phyloP scores from a whole-genome alignment of 1,284 basidiomycete genomes.

The Coniferiporia sulphurascens region DNA sequence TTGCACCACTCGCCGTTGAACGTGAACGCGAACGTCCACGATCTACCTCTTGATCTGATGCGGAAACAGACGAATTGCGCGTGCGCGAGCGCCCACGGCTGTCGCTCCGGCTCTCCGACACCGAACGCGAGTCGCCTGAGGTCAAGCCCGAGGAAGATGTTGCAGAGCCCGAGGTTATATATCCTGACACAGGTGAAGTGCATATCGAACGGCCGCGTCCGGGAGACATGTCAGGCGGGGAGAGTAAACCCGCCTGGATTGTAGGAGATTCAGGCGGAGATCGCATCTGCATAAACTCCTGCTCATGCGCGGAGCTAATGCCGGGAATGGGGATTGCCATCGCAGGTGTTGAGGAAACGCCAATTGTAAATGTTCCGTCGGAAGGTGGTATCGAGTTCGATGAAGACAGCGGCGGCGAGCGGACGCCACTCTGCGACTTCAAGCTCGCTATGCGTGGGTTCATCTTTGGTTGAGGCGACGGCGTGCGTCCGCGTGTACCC shows the following conservation, averaged over 20 bases:
- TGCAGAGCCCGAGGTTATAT: slow-evolving; percentile 4
- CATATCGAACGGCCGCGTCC: slow-evolving; percentile 12
- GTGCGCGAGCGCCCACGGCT: slow-evolving; percentile 16
- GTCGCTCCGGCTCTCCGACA: slow-evolving; percentile 16
- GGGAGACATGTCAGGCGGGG: slow-evolving; percentile 15
- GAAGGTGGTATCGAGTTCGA: not conserved
- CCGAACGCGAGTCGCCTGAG: slow-evolving; percentile 9
- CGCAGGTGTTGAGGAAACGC: slow-evolving; percentile 4
- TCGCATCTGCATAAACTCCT: slow-evolving; percentile 2
- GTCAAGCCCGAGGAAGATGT: slow-evolving; percentile 8
- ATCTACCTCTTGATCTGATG: slow-evolving; percentile 12
- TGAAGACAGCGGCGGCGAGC: slow-evolving; percentile 1
- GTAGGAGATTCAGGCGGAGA: slow-evolving; percentile 12
- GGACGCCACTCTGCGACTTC: slow-evolving; percentile 2
- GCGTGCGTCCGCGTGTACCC: slow-evolving; percentile 8
- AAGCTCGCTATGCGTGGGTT: slow-evolving; percentile 16
- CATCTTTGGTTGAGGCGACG: slow-evolving; percentile 11
- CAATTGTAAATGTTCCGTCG: not conserved
- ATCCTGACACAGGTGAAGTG: slow-evolving; percentile 7
- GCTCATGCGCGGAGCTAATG: slow-evolving; percentile 7
- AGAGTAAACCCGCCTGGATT: slow-evolving; percentile 6
- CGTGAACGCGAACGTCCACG: slow-evolving; percentile 15
- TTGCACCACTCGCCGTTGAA: slow-evolving; percentile 14
- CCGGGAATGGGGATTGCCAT: slow-evolving; percentile 14
- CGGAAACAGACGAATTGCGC: slow-evolving; percentile 13